Evolutionary conservation across 129 eudicot species (phyloP), one percentile per base, ranked within the genome.

Genomic region (Solidago caesia): DNA sequence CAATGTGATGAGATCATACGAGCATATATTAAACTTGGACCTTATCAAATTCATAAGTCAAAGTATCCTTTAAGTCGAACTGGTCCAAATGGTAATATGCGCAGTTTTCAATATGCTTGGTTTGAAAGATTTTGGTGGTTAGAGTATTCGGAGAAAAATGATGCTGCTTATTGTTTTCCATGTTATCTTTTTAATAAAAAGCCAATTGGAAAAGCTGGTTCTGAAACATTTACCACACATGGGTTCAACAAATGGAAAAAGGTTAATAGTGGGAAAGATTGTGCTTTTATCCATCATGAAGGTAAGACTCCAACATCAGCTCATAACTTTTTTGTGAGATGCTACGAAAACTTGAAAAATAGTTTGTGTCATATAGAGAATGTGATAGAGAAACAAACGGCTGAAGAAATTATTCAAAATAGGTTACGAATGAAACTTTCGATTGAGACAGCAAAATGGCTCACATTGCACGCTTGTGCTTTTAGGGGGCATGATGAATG

Each of bases 281-380:
- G 52, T 42, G 49, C 70, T 65, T 65, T 65, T 26, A 6, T 65
- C 52, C 11, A 12, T 43, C 52, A 65, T 42, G 70, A 44, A 65
- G 42, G 56, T 45, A 67, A 44, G 71, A 44, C 71, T 33, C 68
- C 46, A 15, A 5, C 71, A 12, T 45, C 43, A 45, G 3, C 71
- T 39, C 9, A 45, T 67, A 44, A 21, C 45, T 45, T 67, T 9
- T 45, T n/a, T 33, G 48, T 64, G 4, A 64, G 68, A 41, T 41
- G 46, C 45, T 64, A 64, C 12, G 8, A 64, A 60, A 41, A 60
- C 26, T 8, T n/a, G 16, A 5, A 60, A 26, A 29, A 10, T 9
- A 9, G 13, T 1, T 41, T 39, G 21, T 41, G 25, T 64, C 68
- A 64, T 4, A 64, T 64, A 64, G 26, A 39, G 47, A 66, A 66